Evolutionary conservation across 208 protist genomes (phyloP).

Genomic region (Crithidia fasciculata): DNA sequence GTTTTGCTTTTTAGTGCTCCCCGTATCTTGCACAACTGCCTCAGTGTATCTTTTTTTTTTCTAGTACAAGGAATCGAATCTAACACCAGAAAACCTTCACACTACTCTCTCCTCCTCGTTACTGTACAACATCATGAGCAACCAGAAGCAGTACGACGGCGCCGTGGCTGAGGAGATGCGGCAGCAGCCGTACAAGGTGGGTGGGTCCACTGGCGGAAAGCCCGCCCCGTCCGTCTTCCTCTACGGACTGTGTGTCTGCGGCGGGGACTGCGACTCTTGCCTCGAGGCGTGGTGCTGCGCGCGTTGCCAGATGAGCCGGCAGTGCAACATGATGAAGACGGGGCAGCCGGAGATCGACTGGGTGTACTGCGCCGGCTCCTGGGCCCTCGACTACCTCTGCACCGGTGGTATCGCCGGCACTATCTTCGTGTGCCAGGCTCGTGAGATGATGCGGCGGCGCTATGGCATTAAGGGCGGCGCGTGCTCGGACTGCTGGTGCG

Average conservation of each 20-base stretch:
- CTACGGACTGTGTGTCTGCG: conserved; percentile 39
- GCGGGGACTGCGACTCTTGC: conserved; percentile 30
- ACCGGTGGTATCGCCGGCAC: not conserved
- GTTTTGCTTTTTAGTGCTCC: too few relatives aligned
- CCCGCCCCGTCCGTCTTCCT: not conserved
- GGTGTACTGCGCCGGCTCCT: conserved; percentile 6
- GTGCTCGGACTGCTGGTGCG: conserved; percentile 21
- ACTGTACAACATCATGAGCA: not conserved
- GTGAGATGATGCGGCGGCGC: conserved; percentile 20
- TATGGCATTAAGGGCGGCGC: conserved; percentile 21
- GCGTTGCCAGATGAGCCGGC: conserved; percentile 52
- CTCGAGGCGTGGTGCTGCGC: conserved; percentile 41
- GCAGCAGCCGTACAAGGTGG: not conserved
- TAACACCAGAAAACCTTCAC: too few relatives aligned
- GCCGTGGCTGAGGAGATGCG: not conserved
- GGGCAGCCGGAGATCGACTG: conserved; percentile 33
- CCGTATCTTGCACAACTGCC: too few relatives aligned
- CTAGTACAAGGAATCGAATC: too few relatives aligned
- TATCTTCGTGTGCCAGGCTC: conserved; percentile 16
- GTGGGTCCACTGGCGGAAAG: not conserved
- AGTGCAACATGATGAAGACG: conserved; percentile 49
- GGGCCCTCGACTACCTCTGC: not conserved
- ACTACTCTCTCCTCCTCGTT: too few relatives aligned
- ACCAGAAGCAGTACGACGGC: not conserved
- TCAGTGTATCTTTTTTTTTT: too few relatives aligned